Conservation (phyloP, 1,139 yeast genomes). For the Taphrina populina region DNA sequence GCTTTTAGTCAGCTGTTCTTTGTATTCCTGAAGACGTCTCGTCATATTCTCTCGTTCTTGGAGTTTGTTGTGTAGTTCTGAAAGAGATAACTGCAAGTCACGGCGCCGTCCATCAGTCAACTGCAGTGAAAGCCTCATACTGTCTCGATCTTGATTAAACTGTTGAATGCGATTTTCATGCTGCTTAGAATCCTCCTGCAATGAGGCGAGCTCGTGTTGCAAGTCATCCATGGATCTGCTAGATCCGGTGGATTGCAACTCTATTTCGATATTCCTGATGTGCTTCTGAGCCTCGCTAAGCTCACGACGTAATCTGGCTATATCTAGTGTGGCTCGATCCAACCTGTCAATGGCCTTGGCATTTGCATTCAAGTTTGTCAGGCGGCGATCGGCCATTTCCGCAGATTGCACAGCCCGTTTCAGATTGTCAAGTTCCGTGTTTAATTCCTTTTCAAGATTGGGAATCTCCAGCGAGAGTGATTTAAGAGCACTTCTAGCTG, state of each 20-base stretch:
- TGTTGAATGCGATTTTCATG: slow-evolving; percentile 52
- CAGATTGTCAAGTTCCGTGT: not conserved
- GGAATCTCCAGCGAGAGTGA: not conserved
- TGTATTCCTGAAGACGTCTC: slow-evolving; percentile 40
- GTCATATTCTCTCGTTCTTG: slow-evolving; percentile 46
- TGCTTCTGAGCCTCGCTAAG: slow-evolving; percentile 39
- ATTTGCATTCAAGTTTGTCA: not conserved
- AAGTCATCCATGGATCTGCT: slow-evolving; percentile 53
- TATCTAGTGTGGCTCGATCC: slow-evolving; percentile 45
- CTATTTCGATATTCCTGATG: slow-evolving; percentile 44
- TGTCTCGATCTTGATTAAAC: slow-evolving; percentile 54
- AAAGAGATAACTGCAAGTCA: slow-evolving; percentile 58
- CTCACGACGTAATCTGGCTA: slow-evolving; percentile 40
- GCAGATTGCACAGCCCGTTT: not conserved
- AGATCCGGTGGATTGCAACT: slow-evolving; percentile 47
- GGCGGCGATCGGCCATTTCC: not conserved
- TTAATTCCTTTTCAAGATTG: not conserved
- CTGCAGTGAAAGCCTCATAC: slow-evolving; percentile 52
- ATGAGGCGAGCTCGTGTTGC: slow-evolving; percentile 53
- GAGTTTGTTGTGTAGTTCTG: slow-evolving; percentile 52
- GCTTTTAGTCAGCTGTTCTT: slow-evolving; percentile 24
- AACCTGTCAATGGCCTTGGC: slow-evolving; percentile 44
- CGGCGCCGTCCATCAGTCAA: slow-evolving; percentile 56
- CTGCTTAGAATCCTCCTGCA: slow-evolving; percentile 50
- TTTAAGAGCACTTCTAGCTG: not conserved